These are phyloP conservation scores for Saccharomyces hybrid DNA, from an alignment of 1,139 yeast species.

Conservation along the genomic window DNA sequence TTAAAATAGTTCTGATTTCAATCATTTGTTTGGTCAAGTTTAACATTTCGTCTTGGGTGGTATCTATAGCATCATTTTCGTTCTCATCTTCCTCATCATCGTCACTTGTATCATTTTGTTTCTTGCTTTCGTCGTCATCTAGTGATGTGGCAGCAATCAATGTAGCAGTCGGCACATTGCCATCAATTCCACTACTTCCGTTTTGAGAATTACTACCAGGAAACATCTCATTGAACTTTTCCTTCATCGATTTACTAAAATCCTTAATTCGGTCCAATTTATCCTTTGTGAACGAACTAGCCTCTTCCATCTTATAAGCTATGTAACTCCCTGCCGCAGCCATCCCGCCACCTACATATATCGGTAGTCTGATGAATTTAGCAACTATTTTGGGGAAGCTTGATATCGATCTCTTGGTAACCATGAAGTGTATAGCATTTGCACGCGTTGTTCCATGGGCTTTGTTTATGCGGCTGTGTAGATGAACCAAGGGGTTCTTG, in stretches of 20 bases:
- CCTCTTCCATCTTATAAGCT: constrained; percentile 86
- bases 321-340: constrained; percentile 94
- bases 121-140: constrained; percentile 26
- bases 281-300: constrained; percentile 62
- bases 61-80: constrained; percentile 39
- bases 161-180: constrained; percentile 33
- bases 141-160: constrained; percentile 32
- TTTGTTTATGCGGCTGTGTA: neutral
- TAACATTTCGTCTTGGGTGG: constrained; percentile 69
- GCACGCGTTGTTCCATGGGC: neutral
- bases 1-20: constrained; percentile 76
- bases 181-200: constrained; percentile 30
- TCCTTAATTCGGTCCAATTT: constrained; percentile 55
- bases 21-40: constrained; percentile 92
- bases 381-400: constrained; percentile 49
- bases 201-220: constrained; percentile 22
- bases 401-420: constrained; percentile 25
- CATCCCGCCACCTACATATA: constrained; percentile 79
- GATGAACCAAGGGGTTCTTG: neutral
- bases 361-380: constrained; percentile 58
- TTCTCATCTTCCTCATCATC: constrained; percentile 37
- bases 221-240: constrained; percentile 23
- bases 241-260: constrained; percentile 36
- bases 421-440: neutral
- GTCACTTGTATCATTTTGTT: constrained; percentile 27